Evolutionary conservation across 2,329 filamentous ascomycete genomes (phyloP).

Genomic region (Cyphellophora europaea): DNA sequence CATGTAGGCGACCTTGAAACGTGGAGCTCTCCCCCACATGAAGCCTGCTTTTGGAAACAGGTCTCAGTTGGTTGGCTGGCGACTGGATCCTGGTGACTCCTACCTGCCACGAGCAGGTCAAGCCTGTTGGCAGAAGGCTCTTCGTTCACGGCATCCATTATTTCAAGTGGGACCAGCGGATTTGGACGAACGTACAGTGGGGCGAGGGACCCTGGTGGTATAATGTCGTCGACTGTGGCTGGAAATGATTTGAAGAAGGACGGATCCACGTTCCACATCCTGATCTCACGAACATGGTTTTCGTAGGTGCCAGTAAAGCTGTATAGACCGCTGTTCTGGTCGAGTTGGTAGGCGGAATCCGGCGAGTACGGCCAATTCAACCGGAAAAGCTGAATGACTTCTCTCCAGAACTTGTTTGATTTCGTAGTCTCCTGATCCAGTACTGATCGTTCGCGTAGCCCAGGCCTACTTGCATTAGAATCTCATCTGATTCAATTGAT

Average conservation of each 20-base stretch:
- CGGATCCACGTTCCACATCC: constrained; percentile 4
- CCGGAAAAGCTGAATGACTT: constrained; percentile 1
- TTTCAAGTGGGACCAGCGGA: too few species aligned
- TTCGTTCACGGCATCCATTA: too few species aligned
- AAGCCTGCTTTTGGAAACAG: too few species aligned
- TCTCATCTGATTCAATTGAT: neutral
- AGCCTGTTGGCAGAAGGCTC: too few species aligned
- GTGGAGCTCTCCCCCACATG: too few species aligned
- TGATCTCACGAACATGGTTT: constrained; percentile 3
- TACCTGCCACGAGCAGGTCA: too few species aligned
- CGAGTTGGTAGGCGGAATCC: neutral
- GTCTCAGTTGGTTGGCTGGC: too few species aligned
- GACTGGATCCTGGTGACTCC: too few species aligned
- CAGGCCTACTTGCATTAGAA: constrained; percentile 1
- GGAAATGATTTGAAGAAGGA: constrained; percentile 2
- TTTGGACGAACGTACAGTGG: too few species aligned
- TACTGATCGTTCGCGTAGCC: constrained; percentile 3
- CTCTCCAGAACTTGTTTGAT: constrained; percentile 3
- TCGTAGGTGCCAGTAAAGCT: neutral
- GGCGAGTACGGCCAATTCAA: constrained; percentile 2
- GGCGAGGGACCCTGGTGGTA: too few species aligned
- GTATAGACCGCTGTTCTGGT: constrained; percentile 1
- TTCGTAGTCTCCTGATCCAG: neutral
- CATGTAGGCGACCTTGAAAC: too few species aligned
- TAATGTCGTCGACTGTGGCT: constrained; percentile 3